Evolutionary conservation across 805 yeast species (phyloP).

Genomic region (Saccharomycopsis sp.): DNA sequence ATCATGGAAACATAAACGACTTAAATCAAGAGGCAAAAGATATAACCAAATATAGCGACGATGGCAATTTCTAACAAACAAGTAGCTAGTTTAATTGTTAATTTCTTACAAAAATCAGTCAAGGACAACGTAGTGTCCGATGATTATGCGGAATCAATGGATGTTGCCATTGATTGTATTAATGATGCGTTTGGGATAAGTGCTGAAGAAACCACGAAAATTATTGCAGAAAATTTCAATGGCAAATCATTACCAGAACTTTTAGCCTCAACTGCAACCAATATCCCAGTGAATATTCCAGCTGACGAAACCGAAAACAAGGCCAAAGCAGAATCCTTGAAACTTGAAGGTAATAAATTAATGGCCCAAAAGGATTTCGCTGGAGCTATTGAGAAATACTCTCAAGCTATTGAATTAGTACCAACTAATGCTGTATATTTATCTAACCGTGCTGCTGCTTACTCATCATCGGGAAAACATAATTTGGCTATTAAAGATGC

Average conservation of each 20-base stretch:
- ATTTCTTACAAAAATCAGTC: conserved; percentile 57
- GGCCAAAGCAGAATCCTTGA: conserved; percentile 75
- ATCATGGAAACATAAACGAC: too few relatives aligned
- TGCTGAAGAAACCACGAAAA: conserved; percentile 37
- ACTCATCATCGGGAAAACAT: conserved; percentile 70
- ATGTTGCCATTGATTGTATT: conserved; percentile 89
- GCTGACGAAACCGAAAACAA: conserved; percentile 42
- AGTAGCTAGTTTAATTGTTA: conserved; percentile 65
- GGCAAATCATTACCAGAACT: conserved; percentile 45
- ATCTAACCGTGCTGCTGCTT: conserved; percentile 96
- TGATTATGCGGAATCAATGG: conserved; percentile 83
- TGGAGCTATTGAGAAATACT: conserved; percentile 69
- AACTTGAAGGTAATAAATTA: conserved; percentile 82
- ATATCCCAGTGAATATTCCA: conserved; percentile 36
- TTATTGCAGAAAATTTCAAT: conserved; percentile 33
- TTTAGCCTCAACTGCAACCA: conserved; percentile 27
- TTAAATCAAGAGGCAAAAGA: too few relatives aligned
- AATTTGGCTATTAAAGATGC: conserved; percentile 81
- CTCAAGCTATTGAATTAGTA: conserved; percentile 65
- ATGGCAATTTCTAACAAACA: conserved; percentile 53
- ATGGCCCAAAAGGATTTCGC: conserved; percentile 75
- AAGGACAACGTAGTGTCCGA: conserved; percentile 57
- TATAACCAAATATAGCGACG: not conserved
- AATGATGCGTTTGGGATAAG: conserved; percentile 76
- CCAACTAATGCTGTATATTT: conserved; percentile 75